Base-by-base conservation (phyloP, 1,139 yeast genomes). In the Scheffersomyces titani region DNA sequence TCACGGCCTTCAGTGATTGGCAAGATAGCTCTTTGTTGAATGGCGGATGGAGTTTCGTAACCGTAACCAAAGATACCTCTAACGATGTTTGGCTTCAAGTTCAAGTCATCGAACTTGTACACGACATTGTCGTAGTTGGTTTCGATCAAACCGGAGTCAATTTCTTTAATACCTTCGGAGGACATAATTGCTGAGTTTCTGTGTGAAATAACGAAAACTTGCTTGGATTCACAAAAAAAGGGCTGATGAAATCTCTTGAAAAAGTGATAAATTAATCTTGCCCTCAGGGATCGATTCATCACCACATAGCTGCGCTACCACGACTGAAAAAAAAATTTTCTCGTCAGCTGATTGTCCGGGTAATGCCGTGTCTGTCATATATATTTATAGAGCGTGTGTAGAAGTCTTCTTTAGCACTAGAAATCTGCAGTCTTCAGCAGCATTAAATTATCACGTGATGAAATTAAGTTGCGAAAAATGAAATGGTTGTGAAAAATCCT, bases 121-220 rank as follows among this genome's bases (percentile, higher is more conserved):
- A 92, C 97, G 73, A 91, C 94, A 77, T 92, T 92, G 85, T 93
- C 98, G 88, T 93, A 93, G 90, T 94, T 94, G 82, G 98, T 83
- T 84, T 90, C 96, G 75, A 93, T 92, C 77, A 87, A 86, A 75
- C 85, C 85, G 70, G 92, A 80, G 77, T 90, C 97, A 74, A 91
- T 84, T 78, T 91, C 96, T 69, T 89, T 84, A 74, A 90, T 88
- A 73, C 92, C 92, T 74, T 77, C 80, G 61, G 76, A 70, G 64
- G 80, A 74, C 79, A 75, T 76, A 59, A 51, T 61, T 56, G 49
- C 52, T 55, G 55, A 52, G 47, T 56, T 49, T 49, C 9, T 30
- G 40, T 30, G 40, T 30, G 13, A 30, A 30, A 30, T 30, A 30
- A 30, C 40, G 13, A 30, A 22, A 19, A 46, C 49, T 46, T 46